Conservation (phyloP, 2,329 filamentous ascomycete species). For the Fusarium vanettenii region DNA sequence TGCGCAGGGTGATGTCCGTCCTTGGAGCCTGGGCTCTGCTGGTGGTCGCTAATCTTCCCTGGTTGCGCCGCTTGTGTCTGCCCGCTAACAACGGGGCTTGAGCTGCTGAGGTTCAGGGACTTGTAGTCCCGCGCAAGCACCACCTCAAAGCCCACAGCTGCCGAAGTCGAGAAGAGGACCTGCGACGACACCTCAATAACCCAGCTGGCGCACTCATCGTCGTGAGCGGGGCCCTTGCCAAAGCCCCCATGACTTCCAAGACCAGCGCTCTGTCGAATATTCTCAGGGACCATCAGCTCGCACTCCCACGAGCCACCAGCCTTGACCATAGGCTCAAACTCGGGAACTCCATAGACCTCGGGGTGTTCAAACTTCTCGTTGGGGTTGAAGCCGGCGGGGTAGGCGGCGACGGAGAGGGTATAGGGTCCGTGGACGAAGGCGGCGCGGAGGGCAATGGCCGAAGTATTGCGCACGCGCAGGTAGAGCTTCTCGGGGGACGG, state of each 20-base stretch:
- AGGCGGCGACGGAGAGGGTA: conserved; percentile 86
- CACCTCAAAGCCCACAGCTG: conserved; percentile 88
- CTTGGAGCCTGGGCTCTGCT: conserved; percentile 69
- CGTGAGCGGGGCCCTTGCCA: conserved; percentile 57
- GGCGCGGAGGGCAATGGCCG: conserved; percentile 88
- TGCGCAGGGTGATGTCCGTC: conserved; percentile 72
- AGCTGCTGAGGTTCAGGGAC: conserved; percentile 74
- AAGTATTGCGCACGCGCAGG: conserved; percentile 92
- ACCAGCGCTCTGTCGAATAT: conserved; percentile 75
- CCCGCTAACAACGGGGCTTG: conserved; percentile 58
- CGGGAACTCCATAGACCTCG: conserved; percentile 79
- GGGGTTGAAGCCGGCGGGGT: conserved; percentile 85
- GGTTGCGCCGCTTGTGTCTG: conserved; percentile 67
- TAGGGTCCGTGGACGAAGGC: conserved; percentile 98
- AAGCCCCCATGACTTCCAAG: conserved; percentile 59
- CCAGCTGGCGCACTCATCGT: conserved; percentile 78
- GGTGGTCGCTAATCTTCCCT: conserved; percentile 81
- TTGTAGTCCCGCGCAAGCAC: conserved; percentile 87
- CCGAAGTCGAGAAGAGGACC: conserved; percentile 91
- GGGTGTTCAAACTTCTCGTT: conserved; percentile 80
- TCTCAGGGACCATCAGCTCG: conserved; percentile 81
- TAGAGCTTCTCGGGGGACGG: conserved; percentile 84
- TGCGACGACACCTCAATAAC: conserved; percentile 92
- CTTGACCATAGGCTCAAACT: conserved; percentile 97
- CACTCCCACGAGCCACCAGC: conserved; percentile 89